Evolutionary conservation across 2,329 filamentous ascomycete genomes (phyloP).

Genomic region (Ambrosiella xylebori): DNA sequence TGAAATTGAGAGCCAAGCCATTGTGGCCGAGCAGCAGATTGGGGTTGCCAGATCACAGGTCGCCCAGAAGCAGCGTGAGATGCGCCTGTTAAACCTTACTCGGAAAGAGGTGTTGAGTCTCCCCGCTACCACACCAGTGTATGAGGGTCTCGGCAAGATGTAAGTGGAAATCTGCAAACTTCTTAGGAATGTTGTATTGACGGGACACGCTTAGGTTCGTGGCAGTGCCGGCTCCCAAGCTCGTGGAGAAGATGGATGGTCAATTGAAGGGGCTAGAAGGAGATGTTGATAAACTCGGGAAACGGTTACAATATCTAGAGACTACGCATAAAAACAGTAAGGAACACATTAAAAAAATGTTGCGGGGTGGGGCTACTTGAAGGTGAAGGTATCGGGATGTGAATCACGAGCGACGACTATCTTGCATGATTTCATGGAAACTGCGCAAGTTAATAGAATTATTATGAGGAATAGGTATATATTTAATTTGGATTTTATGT

Average conservation of each 20-base stretch:
- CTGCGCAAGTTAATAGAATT: too few species aligned
- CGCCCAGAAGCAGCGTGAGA: conserved; percentile 68
- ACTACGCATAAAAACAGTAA: conserved; percentile 90
- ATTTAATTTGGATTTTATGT: too few species aligned
- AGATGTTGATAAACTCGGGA: conserved; percentile 66
- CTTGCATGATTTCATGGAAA: too few species aligned
- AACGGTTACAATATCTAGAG: conserved; percentile 84
- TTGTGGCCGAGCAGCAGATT: conserved; percentile 83
- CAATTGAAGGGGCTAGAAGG: conserved; percentile 60
- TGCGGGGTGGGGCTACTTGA: conserved; percentile 27
- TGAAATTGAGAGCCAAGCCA: conserved; percentile 83
- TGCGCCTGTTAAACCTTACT: conserved; percentile 75
- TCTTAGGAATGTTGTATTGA: background rate
- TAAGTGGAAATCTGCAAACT: conserved; percentile 27
- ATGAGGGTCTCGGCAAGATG: conserved; percentile 97
- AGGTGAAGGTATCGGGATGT: too few species aligned
- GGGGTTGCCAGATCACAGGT: conserved; percentile 72
- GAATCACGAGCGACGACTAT: too few species aligned
- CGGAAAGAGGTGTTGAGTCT: conserved; percentile 65
- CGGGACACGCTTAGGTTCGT: conserved; percentile 53
- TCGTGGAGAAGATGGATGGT: conserved; percentile 57
- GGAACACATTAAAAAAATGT: conserved; percentile 77
- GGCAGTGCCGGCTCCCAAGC: conserved; percentile 50
- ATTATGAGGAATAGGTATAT: too few species aligned
- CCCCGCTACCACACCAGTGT: conserved; percentile 60